Base-by-base conservation (phyloP, 2,329 filamentous ascomycete genomes). In the Exophiala alcalophila region DNA sequence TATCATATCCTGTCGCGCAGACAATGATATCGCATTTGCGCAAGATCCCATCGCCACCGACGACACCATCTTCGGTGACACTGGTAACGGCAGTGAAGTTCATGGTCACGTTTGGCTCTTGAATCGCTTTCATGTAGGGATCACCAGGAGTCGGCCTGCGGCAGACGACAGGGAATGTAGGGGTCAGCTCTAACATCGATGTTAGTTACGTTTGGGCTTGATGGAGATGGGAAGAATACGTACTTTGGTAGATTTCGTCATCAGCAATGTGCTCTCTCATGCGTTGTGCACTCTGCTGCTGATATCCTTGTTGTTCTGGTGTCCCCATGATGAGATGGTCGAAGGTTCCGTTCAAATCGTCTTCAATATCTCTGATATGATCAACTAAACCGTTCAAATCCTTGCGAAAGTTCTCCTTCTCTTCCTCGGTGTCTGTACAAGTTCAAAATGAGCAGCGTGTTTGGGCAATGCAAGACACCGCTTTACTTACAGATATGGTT, bases 191-290 rank as follows among this genome's bases (percentile, higher is more conserved):
- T 4, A 72, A 53, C 15, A 74, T 59, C 8, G 70, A 57, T 43
- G n/a, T n/a, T n/a, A n/a, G n/a, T n/a, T n/a, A n/a, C n/a, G n/a
- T n/a, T n/a, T n/a, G n/a, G n/a, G n/a, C n/a, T n/a, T n/a, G n/a
- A n/a, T n/a, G n/a, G n/a, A n/a, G n/a, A n/a, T n/a, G n/a, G n/a
- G n/a, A n/a, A n/a, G n/a, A n/a, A n/a, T n/a, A n/a, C n/a, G n/a
- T n/a, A n/a, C n/a, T n/a, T n/a, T n/a, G n/a, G n/a, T n/a, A n/a
- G n/a, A n/a, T n/a, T n/a, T n/a, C n/a, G n/a, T 73, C 60, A 41
- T 76, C 71, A 45, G 72, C 73, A 53, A 77, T 71, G 34, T 63
- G 65, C 44, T 73, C 66, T 11, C 59, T 61, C 72, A 75, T 76
- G 7, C 70, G 61, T 3, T 59, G 52, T 10, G 51, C 49, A 41